Conservation (phyloP, 768 basidiomycete species). For the Sarcodon sp. region DNA sequence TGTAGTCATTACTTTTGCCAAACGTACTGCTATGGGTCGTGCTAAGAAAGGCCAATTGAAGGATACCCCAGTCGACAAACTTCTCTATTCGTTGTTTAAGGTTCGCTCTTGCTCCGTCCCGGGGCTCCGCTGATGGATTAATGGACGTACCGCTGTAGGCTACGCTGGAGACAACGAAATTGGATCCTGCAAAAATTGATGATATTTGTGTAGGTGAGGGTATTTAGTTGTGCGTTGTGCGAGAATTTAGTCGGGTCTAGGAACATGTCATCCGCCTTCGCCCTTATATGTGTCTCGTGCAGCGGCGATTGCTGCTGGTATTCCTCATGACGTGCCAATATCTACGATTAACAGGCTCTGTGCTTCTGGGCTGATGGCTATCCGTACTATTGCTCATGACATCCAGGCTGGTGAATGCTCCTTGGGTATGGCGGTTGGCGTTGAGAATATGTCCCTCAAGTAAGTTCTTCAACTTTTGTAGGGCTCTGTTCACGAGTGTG, state of each 20-base stretch:
- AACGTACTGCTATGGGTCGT: conserved; percentile 79
- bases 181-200: conserved; percentile 62
- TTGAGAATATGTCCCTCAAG: conserved; percentile 79
- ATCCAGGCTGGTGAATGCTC: conserved; percentile 77
- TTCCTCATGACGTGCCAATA: conserved; percentile 79
- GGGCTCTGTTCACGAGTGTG: conserved; percentile 12
- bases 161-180: conserved; percentile 46
- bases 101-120: conserved; percentile 21
- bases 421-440: conserved; percentile 75
- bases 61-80: conserved; percentile 77
- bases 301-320: conserved; percentile 79
- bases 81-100: conserved; percentile 74
- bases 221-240: neutral
- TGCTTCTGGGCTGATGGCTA: conserved; percentile 90
- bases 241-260: conserved; percentile 20
- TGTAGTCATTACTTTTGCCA: conserved; percentile 83
- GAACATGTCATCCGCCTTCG: conserved; percentile 75
- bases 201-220: conserved; percentile 70
- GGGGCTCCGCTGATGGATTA: neutral
- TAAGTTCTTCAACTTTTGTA: conserved; percentile 12
- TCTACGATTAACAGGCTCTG: conserved; percentile 90
- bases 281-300: conserved; percentile 76
- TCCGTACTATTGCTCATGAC: conserved; percentile 79
- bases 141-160: conserved; percentile 28
- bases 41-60: conserved; percentile 91